Base-by-base conservation (phyloP, 2,329 filamentous ascomycete genomes). In the Colletotrichum godetiae region DNA sequence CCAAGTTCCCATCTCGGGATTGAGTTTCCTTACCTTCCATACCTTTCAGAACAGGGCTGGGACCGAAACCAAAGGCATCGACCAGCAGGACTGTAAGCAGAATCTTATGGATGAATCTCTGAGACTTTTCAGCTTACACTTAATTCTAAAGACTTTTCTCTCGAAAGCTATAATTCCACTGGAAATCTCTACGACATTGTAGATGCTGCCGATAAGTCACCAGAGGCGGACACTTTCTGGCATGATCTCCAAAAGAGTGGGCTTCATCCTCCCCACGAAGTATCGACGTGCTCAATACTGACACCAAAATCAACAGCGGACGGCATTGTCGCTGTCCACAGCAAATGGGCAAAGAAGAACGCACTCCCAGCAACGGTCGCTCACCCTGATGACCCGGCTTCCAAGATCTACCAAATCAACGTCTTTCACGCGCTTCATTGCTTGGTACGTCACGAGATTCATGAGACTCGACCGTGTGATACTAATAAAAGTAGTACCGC, bases 401-500 rank as follows among this genome's bases (percentile, higher is more conserved):
- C 31, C 4, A 24, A 35, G 3, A 4, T 57, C 1, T 68, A 68
- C 6, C 66, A 64, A 35, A 35, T 63, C 37, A 68, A 68, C 7
- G 58, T 64, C 15, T 68, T 68, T 6, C 66, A 68, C 13, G 62
- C 66, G 5, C 66, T 68, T 6, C 66, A 68, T 10, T 68, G 49
- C 24, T 24, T 68, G 49, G 66, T 68, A 67, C n/a, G 65, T 22
- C 19, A 1, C 2, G 4, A 7, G 0, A 2, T 0, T 15, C 6
- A 8, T 1, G 3, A 10, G 5, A 1, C 1, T 8, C 19, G 1
- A 10, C 4, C 2, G 12, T 19, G 10, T 4, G 2, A 6, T n/a
- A 53, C 59, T 68, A 12, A 64, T 4, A 2, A 1, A 1, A 1
- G 1, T 10, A 68, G 66, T 68, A 64, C 15, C 66, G 66, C 15